A percentile compares a stretch with the other conserved stretches of the same genome.
Evolutionary conservation across 768 basidiomycete genomes (phyloP).

Genomic region (Psilocybe tampanensis): DNA sequence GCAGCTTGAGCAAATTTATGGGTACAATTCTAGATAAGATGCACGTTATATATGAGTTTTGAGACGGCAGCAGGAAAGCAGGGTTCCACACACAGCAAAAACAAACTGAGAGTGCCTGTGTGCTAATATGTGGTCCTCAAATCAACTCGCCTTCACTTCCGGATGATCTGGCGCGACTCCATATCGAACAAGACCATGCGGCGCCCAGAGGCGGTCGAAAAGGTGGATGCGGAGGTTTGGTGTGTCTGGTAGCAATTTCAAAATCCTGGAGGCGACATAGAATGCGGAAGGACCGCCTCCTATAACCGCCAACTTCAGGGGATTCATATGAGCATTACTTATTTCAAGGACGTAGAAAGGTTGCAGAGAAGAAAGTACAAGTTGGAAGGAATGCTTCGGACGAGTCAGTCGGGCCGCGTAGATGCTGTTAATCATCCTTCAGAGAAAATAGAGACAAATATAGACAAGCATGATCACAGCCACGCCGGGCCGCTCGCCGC

Average conservation of each 20-base stretch:
- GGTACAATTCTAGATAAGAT: slow-evolving; percentile 97
- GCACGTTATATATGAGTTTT: too few relatives aligned
- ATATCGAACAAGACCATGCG: slow-evolving; percentile 93
- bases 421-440: too few relatives aligned
- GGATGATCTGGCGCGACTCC: slow-evolving; percentile 99
- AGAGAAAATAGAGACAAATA: too few relatives aligned
- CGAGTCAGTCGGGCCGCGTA: too few relatives aligned
- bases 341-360: too few relatives aligned
- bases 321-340: slow-evolving; percentile 12
- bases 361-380: too few relatives aligned
- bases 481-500: too few relatives aligned
- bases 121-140: slow-evolving; percentile 3
- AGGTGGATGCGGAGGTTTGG: slow-evolving; percentile 66
- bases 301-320: slow-evolving; percentile 81
- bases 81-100: too few relatives aligned
- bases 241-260: slow-evolving; percentile 57
- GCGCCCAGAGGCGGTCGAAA: slow-evolving; percentile 92
- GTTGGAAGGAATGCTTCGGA: too few relatives aligned
- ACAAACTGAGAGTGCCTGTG: too few relatives aligned
- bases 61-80: too few relatives aligned
- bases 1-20: slow-evolving; percentile 91
- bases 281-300: slow-evolving; percentile 98
- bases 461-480: too few relatives aligned
- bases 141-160: slow-evolving; percentile 80
- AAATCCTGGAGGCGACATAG: slow-evolving; percentile 85